phyloP scores from a whole-genome alignment of 1,284 basidiomycete species.

The Inonotus hispidus region DNA sequence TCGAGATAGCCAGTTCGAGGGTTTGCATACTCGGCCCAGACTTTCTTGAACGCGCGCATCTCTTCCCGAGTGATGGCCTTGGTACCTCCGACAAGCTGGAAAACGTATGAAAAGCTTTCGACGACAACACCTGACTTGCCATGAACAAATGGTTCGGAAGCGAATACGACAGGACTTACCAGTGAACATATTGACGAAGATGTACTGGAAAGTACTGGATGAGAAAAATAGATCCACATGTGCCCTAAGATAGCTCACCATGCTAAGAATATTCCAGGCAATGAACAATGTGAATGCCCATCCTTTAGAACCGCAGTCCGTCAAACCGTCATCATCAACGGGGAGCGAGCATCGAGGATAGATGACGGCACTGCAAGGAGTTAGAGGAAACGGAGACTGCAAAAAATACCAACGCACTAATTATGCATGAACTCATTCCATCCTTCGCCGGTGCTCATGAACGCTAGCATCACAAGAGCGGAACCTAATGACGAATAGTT shows the following conservation, averaged over 20 bases:
- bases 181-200: constrained; percentile 94
- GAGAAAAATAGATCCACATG: neutral
- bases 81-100: constrained; percentile 80
- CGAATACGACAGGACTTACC: constrained; percentile 36
- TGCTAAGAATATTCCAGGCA: constrained; percentile 94
- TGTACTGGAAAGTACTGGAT: constrained; percentile 52
- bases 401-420: constrained; percentile 49
- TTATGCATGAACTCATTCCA: constrained; percentile 98
- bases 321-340: constrained; percentile 40
- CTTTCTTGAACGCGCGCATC: constrained; percentile 91
- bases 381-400: constrained; percentile 15
- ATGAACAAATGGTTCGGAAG: neutral
- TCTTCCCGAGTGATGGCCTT: constrained; percentile 84
- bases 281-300: constrained; percentile 93
- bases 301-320: constrained; percentile 84
- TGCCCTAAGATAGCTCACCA: constrained; percentile 50
- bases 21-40: constrained; percentile 86
- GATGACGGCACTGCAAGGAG: constrained; percentile 51
- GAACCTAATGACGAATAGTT: constrained; percentile 84
- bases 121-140: constrained; percentile 74
- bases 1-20: constrained; percentile 77
- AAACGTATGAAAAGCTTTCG: constrained; percentile 95
- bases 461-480: constrained; percentile 81
- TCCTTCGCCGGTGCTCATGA: constrained; percentile 78
- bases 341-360: constrained; percentile 84